A percentile compares a stretch with the other conserved stretches of the same genome.
phyloP scores from a whole-genome alignment of 495 filamentous ascomycete species.

The Talaromyces liani region DNA sequence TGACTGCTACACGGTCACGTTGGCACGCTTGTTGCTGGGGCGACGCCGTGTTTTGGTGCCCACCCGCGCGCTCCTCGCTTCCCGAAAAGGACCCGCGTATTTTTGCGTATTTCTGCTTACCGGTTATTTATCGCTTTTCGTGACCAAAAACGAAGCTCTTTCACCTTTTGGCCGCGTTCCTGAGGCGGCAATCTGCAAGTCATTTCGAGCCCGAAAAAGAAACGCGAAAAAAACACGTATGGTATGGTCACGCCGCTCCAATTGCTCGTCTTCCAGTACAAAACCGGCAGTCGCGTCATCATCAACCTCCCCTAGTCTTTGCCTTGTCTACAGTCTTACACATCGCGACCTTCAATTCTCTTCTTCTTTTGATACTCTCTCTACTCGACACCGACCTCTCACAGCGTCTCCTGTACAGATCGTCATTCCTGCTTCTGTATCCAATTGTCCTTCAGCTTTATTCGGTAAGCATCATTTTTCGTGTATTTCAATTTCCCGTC shows the following conservation, averaged over 20 bases:
- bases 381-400: neutral
- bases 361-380: neutral
- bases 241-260: neutral
- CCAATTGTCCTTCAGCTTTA: constrained; percentile 3
- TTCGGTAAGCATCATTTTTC: constrained; percentile 9
- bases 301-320: neutral
- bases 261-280: neutral
- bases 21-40: constrained; percentile 9
- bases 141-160: neutral
- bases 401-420: neutral
- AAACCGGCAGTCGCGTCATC: constrained; percentile 5
- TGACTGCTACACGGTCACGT: constrained; percentile 12
- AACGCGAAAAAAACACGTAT: neutral
- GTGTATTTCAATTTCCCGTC: neutral
- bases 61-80: constrained; percentile 12
- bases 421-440: constrained; percentile 1
- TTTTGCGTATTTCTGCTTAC: neutral
- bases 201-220: neutral
- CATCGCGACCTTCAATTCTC: neutral
- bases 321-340: neutral
- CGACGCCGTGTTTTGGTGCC: constrained; percentile 17
- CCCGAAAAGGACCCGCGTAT: neutral
- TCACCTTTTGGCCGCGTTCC: neutral
- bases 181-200: neutral
- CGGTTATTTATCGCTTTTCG: neutral